Percentiles rank a stretch among this genome's conserved stretches.
Evolutionary conservation across 2,329 filamentous ascomycete genomes (phyloP).

Genomic region (Laburnicola sp.): DNA sequence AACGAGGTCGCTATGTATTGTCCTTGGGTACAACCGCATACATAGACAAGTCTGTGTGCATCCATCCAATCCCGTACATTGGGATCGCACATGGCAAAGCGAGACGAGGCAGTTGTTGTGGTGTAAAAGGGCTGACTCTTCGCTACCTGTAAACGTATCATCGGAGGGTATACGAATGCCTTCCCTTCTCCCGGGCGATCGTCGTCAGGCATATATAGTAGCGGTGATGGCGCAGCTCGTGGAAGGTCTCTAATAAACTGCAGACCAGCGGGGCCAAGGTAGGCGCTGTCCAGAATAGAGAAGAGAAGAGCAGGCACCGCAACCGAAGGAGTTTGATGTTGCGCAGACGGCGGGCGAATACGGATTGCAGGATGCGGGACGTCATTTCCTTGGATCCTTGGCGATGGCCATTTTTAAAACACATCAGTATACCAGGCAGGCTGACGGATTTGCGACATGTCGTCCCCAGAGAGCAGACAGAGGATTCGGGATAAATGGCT

Average conservation of each 20-base stretch:
- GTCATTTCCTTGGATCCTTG: constrained; percentile 20
- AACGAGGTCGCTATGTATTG: no score
- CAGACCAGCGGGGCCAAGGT: constrained; percentile 10
- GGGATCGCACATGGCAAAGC: background rate
- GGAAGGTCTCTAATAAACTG: constrained; percentile 2
- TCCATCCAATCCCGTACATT: background rate
- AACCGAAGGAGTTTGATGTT: constrained; percentile 17
- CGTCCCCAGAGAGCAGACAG: constrained; percentile 8
- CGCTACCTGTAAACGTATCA: background rate
- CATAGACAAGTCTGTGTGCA: no score
- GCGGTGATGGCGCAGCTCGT: constrained; percentile 19
- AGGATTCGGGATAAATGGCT: constrained; percentile 17
- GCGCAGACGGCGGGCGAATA: constrained; percentile 15
- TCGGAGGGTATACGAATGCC: constrained; percentile 1
- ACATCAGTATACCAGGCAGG: constrained; percentile 8
- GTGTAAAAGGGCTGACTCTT: background rate
- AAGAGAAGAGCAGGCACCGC: constrained; percentile 17
- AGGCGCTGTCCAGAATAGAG: constrained; percentile 3
- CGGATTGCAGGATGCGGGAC: constrained; percentile 15
- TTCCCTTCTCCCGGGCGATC: constrained; percentile 21
- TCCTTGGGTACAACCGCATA: no score
- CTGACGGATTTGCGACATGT: constrained; percentile 25
- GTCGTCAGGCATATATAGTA: constrained; percentile 21
- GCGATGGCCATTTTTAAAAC: constrained; percentile 26
- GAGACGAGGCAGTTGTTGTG: background rate